Percentiles rank a stretch among this genome's conserved stretches.
These are phyloP conservation scores for Umbelopsis vinacea DNA, from an alignment of 192 early-diverging fungal species.

Conservation along the genomic window DNA sequence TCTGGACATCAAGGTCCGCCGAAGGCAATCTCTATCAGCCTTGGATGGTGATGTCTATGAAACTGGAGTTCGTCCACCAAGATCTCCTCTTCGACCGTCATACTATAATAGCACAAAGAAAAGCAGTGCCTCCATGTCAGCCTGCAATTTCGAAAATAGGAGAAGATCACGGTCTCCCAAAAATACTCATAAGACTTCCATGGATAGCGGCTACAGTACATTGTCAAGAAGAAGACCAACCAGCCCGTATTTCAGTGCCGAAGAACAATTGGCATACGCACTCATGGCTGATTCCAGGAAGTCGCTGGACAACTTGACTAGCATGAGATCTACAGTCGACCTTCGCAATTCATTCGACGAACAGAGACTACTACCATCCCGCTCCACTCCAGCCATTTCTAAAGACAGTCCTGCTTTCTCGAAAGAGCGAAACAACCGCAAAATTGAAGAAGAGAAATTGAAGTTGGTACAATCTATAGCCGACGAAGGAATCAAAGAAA, in stretches of 20 bases:
- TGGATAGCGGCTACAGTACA: slow-evolving; percentile 24
- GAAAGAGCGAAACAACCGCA: slow-evolving; percentile 14
- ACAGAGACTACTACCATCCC: neutral
- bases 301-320: neutral
- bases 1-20: slow-evolving; percentile 1
- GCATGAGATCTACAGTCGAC: neutral
- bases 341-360: slow-evolving; percentile 11
- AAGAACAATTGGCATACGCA: neutral
- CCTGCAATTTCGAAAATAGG: neutral
- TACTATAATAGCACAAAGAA: neutral
- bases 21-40: slow-evolving; percentile 4
- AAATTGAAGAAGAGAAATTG: slow-evolving; percentile 25
- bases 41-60: slow-evolving; percentile 17
- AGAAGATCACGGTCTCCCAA: slow-evolving; percentile 6
- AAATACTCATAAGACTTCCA: slow-evolving; percentile 4
- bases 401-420: neutral
- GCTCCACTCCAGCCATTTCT: slow-evolving; percentile 5
- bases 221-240: neutral
- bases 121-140: neutral
- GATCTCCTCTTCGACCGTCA: slow-evolving; percentile 10
- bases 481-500: slow-evolving; percentile 26
- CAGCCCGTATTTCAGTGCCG: neutral
- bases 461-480: slow-evolving; percentile 5
- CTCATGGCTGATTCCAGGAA: neutral
- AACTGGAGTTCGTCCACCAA: slow-evolving; percentile 1